Base-by-base conservation (phyloP, 208 protist genomes). In the Trypanosomatidae sp. region DNA sequence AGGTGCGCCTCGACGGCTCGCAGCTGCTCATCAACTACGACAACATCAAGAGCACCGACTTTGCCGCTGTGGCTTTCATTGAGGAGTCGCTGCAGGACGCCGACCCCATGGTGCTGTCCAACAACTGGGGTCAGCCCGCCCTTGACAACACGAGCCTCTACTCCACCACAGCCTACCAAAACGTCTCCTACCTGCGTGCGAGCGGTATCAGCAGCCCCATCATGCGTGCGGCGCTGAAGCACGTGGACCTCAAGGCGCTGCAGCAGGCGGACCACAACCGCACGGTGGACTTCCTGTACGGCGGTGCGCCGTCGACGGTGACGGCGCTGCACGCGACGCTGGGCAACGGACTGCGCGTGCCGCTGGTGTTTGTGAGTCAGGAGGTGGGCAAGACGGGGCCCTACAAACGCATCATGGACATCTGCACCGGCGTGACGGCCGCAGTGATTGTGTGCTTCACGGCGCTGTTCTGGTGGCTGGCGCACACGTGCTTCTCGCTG, bases 191-290 rank as follows among this genome's bases (percentile, higher is more conserved):
- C n/a, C n/a, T n/a, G n/a, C n/a, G n/a, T n/a, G n/a, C n/a, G n/a
- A n/a, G n/a, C n/a, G n/a, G n/a, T n/a, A n/a, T n/a, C n/a, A n/a
- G n/a, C n/a, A n/a, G n/a, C n/a, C n/a, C n/a, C n/a, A n/a, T 88
- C 56, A 83, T 88, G 83, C 65, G 72, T 9, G 68, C 62, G 9
- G 83, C 80, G 30, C 52, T 88, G 12, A 41, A 66, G 69, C 69
- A 82, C 41, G 44, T 88, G 13, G 46, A 82, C 69, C 33, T 84
- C 19, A 46, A 36, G 1, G 58, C 30, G 8, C 58, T 82, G 62
- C 69, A 70, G 46, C 5, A 28, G 19, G 17, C 46, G 30, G 49
- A n/a, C n/a, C 55, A 74, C 76, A 25, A n/a, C n/a, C n/a, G n/a
- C n/a, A n/a, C n/a, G n/a, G 55, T 62, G 1, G 55, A 70, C 30